These are phyloP conservation scores for Tardiomyces blankii DNA, from an alignment of 1,139 yeast species.

Conservation along the genomic window DNA sequence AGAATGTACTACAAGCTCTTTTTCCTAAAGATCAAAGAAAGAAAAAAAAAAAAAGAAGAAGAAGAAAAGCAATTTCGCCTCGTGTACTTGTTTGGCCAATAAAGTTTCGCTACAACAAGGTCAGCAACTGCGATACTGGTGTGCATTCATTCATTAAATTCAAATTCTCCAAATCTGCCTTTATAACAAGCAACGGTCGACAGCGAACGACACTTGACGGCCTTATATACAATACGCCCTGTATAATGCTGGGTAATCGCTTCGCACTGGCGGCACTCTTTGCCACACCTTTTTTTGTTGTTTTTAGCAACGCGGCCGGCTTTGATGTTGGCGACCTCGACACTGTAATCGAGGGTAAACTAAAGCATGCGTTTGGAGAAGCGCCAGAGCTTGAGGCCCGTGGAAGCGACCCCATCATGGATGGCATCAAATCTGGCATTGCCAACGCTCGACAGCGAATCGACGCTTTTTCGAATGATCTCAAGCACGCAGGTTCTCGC, in stretches of 20 bases:
- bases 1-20: too few species aligned
- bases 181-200: too few species aligned
- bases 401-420: slow-evolving; percentile 3
- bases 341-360: neutral
- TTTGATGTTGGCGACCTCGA: neutral
- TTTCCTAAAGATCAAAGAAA: too few species aligned
- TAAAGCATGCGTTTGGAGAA: slow-evolving; percentile 1
- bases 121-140: too few species aligned
- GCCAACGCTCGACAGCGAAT: slow-evolving; percentile 17
- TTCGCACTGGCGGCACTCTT: slow-evolving; percentile 7
- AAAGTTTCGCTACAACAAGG: too few species aligned
- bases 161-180: too few species aligned
- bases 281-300: slow-evolving; percentile 6
- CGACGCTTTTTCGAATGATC: slow-evolving; percentile 15
- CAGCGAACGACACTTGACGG: too few species aligned
- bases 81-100: too few species aligned
- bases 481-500: slow-evolving; percentile 13
- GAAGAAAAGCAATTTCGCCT: too few species aligned
- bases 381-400: slow-evolving; percentile 2
- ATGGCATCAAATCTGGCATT: slow-evolving; percentile 12
- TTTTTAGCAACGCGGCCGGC: slow-evolving; percentile 3
- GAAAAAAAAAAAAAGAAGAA: too few species aligned
- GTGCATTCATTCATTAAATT: too few species aligned
- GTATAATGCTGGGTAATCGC: neutral
- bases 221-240: too few species aligned